Conservation (phyloP, 1,139 yeast genomes). For the Kodamaea suecica region DNA sequence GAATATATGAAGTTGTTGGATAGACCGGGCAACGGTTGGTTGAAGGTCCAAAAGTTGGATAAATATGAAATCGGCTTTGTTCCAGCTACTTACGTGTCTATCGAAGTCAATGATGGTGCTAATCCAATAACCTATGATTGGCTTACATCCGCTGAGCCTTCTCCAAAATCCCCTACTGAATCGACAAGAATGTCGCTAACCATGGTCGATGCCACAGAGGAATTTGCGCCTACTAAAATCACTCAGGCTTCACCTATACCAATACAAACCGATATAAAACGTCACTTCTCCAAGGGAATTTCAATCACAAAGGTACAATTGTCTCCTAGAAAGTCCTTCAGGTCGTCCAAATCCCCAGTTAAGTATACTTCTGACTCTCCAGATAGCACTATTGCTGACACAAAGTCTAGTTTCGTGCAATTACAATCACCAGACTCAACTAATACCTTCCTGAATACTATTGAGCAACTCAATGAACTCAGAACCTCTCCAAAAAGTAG, state of each 20-base stretch:
- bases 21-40: conserved; percentile 27
- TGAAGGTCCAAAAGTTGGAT: conserved; percentile 23
- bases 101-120: conserved; percentile 21
- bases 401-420: too few relatives aligned
- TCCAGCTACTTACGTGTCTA: conserved; percentile 25
- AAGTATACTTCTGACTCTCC: background rate
- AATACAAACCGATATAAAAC: background rate
- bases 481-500: background rate
- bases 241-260: too few relatives aligned
- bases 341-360: background rate
- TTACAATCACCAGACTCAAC: too few relatives aligned
- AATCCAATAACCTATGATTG: conserved; percentile 26
- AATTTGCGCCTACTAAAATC: too few relatives aligned
- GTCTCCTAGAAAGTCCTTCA: background rate
- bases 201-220: too few relatives aligned
- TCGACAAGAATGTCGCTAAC: too few relatives aligned
- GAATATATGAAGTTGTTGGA: conserved; percentile 21
- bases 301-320: background rate
- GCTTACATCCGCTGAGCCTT: conserved; percentile 21
- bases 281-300: background rate
- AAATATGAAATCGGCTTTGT: conserved; percentile 17
- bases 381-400: too few relatives aligned
- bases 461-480: background rate
- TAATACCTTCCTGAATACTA: too few relatives aligned
- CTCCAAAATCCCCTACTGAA: background rate